These are phyloP conservation scores for Suaeda aralocaspica DNA, from an alignment of 148 eudicot genomes.

Conservation along the genomic window DNA sequence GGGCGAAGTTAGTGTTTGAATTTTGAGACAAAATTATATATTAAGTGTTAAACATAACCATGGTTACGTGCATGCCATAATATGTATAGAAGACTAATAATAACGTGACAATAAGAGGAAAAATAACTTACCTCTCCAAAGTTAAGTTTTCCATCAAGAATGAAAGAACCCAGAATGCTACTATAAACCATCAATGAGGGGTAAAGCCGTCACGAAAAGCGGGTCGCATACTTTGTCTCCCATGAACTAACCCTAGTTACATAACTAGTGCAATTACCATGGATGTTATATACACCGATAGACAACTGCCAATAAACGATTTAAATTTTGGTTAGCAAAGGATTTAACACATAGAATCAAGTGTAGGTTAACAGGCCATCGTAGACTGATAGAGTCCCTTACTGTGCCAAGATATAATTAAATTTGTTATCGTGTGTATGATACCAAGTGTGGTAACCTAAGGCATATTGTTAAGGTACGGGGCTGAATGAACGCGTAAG, in stretches of 20 bases:
- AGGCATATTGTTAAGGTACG: too few species aligned
- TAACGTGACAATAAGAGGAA: not conserved
- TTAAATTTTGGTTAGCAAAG: too few species aligned
- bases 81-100: not conserved
- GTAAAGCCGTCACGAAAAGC: conserved; percentile 91
- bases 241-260: conserved; percentile 97
- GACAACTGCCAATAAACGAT: not conserved
- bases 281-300: conserved; percentile 53
- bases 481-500: too few species aligned
- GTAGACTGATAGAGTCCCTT: too few species aligned
- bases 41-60: too few species aligned
- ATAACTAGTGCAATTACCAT: conserved; percentile 72
- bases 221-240: conserved; percentile 84
- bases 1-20: too few species aligned
- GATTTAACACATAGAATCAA: too few species aligned
- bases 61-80: conserved; percentile 2
- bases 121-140: conserved; percentile 46
- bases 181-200: conserved; percentile 98
- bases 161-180: conserved; percentile 94
- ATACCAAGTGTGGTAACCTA: too few species aligned
- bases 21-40: too few species aligned
- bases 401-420: too few species aligned
- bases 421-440: too few species aligned
- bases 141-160: conserved; percentile 82
- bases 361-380: too few species aligned